Evolutionary conservation across 345 rosid genomes (phyloP), one percentile per base, ranked within the genome.

Genomic region (Eucalyptus tenuipes): DNA sequence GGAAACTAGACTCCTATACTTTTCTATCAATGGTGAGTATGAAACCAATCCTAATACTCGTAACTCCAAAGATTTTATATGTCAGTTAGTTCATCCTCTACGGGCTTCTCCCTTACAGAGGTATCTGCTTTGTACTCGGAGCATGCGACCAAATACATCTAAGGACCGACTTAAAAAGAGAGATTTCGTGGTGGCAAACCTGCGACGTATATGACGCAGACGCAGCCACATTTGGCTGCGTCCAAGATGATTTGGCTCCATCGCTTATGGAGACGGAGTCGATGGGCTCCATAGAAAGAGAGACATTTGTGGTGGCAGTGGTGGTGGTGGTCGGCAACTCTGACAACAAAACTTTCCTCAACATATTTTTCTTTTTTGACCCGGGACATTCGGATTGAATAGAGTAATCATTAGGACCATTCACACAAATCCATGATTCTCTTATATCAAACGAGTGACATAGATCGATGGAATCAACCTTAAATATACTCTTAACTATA

Each of bases 391-490:
- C 13, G 37, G 13, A 9, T 71, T 33, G 44, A 10, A 20, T 33
- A 3, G 45, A 68, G 1, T 17, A 17, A 31, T 5, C 44, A 17
- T 4, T 2, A 3, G 18, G 44, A 17, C 44, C 22, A 37, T 71
- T 4, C 25, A 71, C 13, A 5, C 7, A 16, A 71, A 33, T 33
- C 8, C 11, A 1, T 5, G 0, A 2, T 5, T 25, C 13, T 18
- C 45, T 37, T 37, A 8, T 37, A 6, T 71, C 3, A 1, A 40
- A 5, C 2, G 20, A 37, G 14, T 0, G 4, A 10, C 4, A 5
- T 2, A 5, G 3, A 33, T 9, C 3, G 7, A 71, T 0, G 25
- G 4, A 71, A 71, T 71, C 7, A 37, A 37, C 7, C 14, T 13
- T 3, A 1, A 37, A 75, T 3, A 17, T 18, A 37, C 27, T 1